Evolutionary conservation across 352 stramenopile species (phyloP).

Genomic region (Pythium sukuiense): DNA sequence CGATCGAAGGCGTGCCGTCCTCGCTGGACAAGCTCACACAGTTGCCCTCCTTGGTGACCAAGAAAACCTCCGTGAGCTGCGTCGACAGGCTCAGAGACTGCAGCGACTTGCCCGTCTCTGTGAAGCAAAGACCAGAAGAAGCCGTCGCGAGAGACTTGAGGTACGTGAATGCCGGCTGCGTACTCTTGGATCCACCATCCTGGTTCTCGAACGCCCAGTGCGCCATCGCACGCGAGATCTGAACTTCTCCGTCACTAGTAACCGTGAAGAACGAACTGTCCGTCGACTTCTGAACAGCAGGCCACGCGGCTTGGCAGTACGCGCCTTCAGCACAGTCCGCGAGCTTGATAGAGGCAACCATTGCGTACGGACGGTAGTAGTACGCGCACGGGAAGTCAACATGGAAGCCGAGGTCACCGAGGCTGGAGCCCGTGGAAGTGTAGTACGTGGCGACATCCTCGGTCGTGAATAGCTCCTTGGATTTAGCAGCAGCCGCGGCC

Average conservation of each 20-base stretch:
- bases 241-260: conserved; percentile 1
- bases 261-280: conserved; percentile 18
- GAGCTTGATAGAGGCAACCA: conserved; percentile 15
- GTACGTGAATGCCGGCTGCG: conserved; percentile 15
- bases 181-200: conserved; percentile 13
- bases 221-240: conserved; percentile 19
- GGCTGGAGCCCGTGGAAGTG: conserved; percentile 9
- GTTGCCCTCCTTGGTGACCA: conserved; percentile 17
- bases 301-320: conserved; percentile 20
- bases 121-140: conserved; percentile 14
- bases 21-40: conserved; percentile 8
- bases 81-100: conserved; percentile 8
- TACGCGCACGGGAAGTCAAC: conserved; percentile 22
- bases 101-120: conserved; percentile 20
- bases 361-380: conserved; percentile 16
- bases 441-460: conserved; percentile 17
- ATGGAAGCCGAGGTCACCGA: conserved; percentile 19
- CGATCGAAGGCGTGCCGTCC: conserved; percentile 13
- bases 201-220: conserved; percentile 25
- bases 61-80: conserved; percentile 4
- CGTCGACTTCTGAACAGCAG: conserved; percentile 12
- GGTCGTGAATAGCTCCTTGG: conserved; percentile 11
- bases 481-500: background rate
- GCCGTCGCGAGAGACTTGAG: conserved; percentile 19
- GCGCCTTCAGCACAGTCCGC: conserved; percentile 8